Percentiles rank a stretch among this genome's conserved stretches.
Conservation (phyloP, 1,284 basidiomycete species). For the Anthracocystis setariae region DNA sequence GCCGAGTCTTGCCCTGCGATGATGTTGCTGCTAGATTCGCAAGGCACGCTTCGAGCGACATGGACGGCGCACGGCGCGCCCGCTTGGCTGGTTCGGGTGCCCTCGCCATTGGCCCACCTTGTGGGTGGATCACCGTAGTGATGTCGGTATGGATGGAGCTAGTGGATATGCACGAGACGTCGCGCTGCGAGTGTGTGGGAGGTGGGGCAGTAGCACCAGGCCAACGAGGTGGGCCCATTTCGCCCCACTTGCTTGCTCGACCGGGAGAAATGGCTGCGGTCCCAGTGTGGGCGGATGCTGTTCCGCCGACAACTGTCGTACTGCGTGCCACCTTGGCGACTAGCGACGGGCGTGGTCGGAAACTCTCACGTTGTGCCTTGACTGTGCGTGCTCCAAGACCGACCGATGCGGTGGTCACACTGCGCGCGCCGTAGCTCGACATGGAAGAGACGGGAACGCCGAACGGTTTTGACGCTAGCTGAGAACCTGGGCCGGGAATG, state of each 20-base stretch:
- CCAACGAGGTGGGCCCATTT: conserved; percentile 51
- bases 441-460: conserved; percentile 9
- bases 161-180: conserved; percentile 40
- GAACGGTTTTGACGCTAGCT: conserved; percentile 15
- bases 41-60: conserved; percentile 47
- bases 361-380: conserved; percentile 42
- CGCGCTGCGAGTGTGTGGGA: conserved; percentile 15
- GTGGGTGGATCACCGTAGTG: conserved; percentile 45
- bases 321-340: conserved; percentile 38
- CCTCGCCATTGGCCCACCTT: not conserved
- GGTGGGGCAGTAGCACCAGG: conserved; percentile 22
- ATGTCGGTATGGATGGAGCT: conserved; percentile 48
- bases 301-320: conserved; percentile 25
- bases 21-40: conserved; percentile 40
- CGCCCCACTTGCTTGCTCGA: conserved; percentile 49
- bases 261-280: conserved; percentile 28
- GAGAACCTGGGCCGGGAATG: conserved; percentile 33
- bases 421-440: conserved; percentile 23
- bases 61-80: conserved; percentile 34
- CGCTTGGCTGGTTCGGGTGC: conserved; percentile 21
- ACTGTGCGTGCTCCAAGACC: conserved; percentile 16
- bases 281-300: conserved; percentile 1
- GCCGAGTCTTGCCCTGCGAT: conserved; percentile 25
- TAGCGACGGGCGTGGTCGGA: conserved; percentile 44
- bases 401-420: conserved; percentile 25